Evolutionary conservation across 257 asterid species (phyloP).

Genomic region (Catharanthus roseus): DNA sequence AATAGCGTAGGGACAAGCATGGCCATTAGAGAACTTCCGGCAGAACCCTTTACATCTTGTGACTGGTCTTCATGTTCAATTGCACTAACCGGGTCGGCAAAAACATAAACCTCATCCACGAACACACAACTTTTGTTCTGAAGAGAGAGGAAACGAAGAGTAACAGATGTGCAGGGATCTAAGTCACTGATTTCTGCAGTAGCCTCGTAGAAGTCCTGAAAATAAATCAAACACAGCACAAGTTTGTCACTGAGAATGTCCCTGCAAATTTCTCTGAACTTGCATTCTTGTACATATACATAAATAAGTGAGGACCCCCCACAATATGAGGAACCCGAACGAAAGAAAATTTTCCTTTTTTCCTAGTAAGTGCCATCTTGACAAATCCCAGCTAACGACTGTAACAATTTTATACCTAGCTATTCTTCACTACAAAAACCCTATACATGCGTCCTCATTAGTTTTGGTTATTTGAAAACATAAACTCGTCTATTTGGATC

Average conservation of each 20-base stretch:
- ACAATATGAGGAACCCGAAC: background rate
- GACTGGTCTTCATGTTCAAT: slow-evolving; percentile 44
- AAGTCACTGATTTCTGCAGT: slow-evolving; percentile 76
- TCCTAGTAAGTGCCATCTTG: background rate
- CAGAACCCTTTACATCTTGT: slow-evolving; percentile 32
- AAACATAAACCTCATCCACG: slow-evolving; percentile 73
- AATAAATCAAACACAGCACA: slow-evolving; percentile 9
- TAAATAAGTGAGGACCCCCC: background rate
- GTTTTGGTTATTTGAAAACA: background rate
- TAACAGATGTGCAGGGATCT: slow-evolving; percentile 68
- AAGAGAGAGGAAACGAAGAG: slow-evolving; percentile 77
- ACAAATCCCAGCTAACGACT: background rate
- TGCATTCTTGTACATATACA: background rate
- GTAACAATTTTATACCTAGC: background rate
- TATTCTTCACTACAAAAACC: background rate
- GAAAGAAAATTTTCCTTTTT: background rate
- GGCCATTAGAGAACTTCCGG: slow-evolving; percentile 71
- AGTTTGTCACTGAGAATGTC: background rate
- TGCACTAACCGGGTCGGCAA: slow-evolving; percentile 52
- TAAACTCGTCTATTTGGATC: background rate
- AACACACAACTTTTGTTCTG: slow-evolving; percentile 54
- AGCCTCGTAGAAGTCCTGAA: slow-evolving; percentile 91
- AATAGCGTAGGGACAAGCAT: slow-evolving; percentile 85
- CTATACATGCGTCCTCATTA: background rate
- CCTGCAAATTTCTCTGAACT: background rate